Evolutionary conservation across 2,329 filamentous ascomycete species (phyloP).

Genomic region (Aspergillus uvarum): DNA sequence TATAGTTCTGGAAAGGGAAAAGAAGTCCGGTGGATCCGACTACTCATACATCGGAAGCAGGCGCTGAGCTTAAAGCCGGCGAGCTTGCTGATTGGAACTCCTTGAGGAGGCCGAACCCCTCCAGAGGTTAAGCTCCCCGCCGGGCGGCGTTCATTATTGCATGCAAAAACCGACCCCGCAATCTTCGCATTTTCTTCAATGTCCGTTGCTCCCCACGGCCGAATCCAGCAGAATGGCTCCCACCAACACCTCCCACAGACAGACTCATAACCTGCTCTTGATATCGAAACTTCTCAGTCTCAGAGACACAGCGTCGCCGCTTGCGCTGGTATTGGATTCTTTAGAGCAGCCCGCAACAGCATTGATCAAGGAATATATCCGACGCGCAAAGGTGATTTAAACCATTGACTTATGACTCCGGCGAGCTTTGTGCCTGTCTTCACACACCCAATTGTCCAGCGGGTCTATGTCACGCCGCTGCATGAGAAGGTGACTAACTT

Average conservation of each 20-base stretch:
- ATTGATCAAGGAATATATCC: conserved; percentile 70
- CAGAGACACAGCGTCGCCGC: conserved; percentile 76
- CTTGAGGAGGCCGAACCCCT: conserved; percentile 25
- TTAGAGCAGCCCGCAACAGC: conserved; percentile 76
- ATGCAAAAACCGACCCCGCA: conserved; percentile 17
- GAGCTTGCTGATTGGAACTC: conserved; percentile 25
- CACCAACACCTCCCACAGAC: conserved; percentile 58
- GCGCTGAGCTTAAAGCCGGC: conserved; percentile 27
- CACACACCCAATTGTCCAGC: no score
- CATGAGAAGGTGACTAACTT: not conserved
- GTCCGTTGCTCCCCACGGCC: not conserved
- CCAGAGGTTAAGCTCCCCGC: conserved; percentile 4
- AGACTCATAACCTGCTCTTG: conserved; percentile 80
- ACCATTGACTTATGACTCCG: not conserved
- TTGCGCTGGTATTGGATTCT: conserved; percentile 82
- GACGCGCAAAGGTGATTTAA: conserved; percentile 67
- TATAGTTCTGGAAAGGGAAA: no score
- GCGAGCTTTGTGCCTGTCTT: not conserved
- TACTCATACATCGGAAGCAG: not conserved
- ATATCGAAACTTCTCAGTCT: conserved; percentile 79
- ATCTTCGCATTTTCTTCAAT: conserved; percentile 2
- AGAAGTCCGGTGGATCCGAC: not conserved
- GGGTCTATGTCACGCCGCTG: not conserved
- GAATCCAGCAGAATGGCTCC: conserved; percentile 32
- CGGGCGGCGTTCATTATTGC: not conserved